A percentile compares a stretch with the other conserved stretches of the same genome.
Conservation (phyloP, 441 rosid genomes). For the Adansonia madagascariensis region DNA sequence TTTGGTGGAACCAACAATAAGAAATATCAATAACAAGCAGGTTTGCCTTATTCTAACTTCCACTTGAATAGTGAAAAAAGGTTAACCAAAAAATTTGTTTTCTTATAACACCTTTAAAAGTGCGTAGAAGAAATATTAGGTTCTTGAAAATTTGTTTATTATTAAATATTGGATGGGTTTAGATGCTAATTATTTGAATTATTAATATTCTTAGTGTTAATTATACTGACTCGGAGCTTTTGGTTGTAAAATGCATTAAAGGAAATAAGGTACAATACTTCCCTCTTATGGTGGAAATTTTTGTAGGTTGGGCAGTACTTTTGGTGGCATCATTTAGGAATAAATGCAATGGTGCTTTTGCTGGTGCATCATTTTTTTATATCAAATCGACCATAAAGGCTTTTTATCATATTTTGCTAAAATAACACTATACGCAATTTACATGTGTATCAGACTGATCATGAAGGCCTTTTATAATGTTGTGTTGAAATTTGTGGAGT, state of each 20-base stretch:
- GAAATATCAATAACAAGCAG: neutral
- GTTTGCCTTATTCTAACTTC: conserved; percentile 12
- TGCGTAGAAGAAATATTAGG: neutral
- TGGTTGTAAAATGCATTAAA: neutral
- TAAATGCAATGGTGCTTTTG: neutral
- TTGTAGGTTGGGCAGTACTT: neutral
- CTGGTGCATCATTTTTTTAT: neutral
- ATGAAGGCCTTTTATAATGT: neutral
- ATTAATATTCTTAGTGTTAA: neutral
- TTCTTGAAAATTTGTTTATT: neutral
- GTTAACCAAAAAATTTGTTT: neutral
- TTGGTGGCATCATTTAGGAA: conserved; percentile 3
- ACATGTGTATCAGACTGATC: neutral
- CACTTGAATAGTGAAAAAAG: neutral
- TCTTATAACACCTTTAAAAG: neutral
- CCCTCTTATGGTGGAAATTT: neutral
- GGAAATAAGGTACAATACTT: neutral
- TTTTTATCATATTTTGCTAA: neutral
- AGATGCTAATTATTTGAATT: conserved; percentile 11
- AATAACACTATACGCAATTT: neutral
- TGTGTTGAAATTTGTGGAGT: neutral
- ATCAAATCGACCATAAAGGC: neutral
- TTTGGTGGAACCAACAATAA: neutral
- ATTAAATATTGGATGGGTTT: conserved; percentile 13
- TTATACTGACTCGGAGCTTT: neutral